phyloP scores from a whole-genome alignment of 495 filamentous ascomycete genomes.

The Aspergillus conjunctus region DNA sequence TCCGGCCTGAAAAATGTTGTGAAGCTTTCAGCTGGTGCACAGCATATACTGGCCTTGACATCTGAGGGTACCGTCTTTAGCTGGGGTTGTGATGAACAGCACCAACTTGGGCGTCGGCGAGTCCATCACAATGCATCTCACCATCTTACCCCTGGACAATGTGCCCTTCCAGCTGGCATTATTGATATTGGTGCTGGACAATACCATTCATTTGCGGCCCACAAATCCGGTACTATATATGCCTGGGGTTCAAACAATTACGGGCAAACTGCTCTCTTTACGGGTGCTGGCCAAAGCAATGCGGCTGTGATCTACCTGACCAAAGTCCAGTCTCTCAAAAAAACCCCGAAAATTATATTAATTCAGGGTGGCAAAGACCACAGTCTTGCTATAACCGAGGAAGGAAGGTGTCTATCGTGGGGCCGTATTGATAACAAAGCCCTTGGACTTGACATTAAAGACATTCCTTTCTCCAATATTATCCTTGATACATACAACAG shows the following conservation, averaged over 20 bases:
- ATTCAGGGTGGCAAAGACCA: slow-evolving; percentile 22
- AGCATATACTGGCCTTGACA: slow-evolving; percentile 75
- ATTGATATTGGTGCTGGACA: slow-evolving; percentile 15
- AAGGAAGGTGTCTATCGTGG: slow-evolving; percentile 16
- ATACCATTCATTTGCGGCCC: slow-evolving; percentile 23
- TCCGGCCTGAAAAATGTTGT: slow-evolving; percentile 62
- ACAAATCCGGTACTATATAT: slow-evolving; percentile 11
- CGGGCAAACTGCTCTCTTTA: slow-evolving; percentile 15
- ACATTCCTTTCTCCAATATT: neutral
- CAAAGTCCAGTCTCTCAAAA: slow-evolving; percentile 4
- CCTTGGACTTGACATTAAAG: slow-evolving; percentile 4
- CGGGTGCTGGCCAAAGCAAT: slow-evolving; percentile 12
- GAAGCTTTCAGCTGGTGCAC: slow-evolving; percentile 61
- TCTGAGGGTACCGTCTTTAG: slow-evolving; percentile 64
- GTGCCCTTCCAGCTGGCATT: slow-evolving; percentile 13
- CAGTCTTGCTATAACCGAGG: slow-evolving; percentile 13
- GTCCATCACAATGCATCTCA: slow-evolving; percentile 4
- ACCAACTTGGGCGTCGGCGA: slow-evolving; percentile 61
- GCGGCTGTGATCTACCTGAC: slow-evolving; percentile 13
- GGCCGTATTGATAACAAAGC: slow-evolving; percentile 24
- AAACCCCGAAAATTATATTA: neutral
- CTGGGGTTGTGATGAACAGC: slow-evolving; percentile 75
- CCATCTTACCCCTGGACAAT: slow-evolving; percentile 12
- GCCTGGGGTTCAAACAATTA: slow-evolving; percentile 24
- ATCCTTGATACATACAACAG: slow-evolving; percentile 7